Evolutionary conservation across 164 flowering plant genomes (phyloP), one percentile per base, ranked within the genome.

Genomic region (Stephania japonica): DNA sequence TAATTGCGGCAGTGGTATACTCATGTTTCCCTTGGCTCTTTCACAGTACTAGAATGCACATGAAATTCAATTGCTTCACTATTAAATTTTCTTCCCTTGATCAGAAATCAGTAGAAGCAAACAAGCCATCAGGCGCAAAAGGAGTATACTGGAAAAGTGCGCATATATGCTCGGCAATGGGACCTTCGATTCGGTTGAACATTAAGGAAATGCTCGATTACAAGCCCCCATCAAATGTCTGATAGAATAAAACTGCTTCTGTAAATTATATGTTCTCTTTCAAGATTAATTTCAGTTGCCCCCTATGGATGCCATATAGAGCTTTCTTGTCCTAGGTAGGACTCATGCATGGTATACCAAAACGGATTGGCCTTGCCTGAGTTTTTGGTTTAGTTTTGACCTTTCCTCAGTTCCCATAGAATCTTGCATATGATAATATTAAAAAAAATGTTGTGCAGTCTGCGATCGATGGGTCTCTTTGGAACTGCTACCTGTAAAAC

Each of bases 141-240:
- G 97, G 97, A 72, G 88, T 91, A 7, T 93, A 88, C 86, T 95
- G 99, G 98, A 95, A 84, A 83, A 95, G 94, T 75, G 97, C 93
- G 27, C 87, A 86, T 76, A 74, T 93, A 67, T 92, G 98, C 83
- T 91, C 99, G 26, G 86, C 99, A 13, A 95, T 95, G 99, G 99
- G 99, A 21, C 99, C 97, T 44, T 95, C 99, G 0, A 84, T 95
- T 68, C 81, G 90, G 76, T 79, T 95, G 79, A 88, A 85, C 72
- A 83, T 85, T 44, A 88, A 75, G 87, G 98, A 91, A 67, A 90
- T 93, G 92, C 92, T 95, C 9, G 98, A 93, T 41, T 91, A 73
- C 89, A 94, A 87, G 85, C 85, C 64, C 72, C 78, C 87, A 32
- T 67, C 14, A 71, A 42, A 7, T 63, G 27, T 44, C 59, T 47